These are phyloP conservation scores for Leishmania major DNA, from an alignment of 208 protist genomes.

Conservation along the genomic window DNA sequence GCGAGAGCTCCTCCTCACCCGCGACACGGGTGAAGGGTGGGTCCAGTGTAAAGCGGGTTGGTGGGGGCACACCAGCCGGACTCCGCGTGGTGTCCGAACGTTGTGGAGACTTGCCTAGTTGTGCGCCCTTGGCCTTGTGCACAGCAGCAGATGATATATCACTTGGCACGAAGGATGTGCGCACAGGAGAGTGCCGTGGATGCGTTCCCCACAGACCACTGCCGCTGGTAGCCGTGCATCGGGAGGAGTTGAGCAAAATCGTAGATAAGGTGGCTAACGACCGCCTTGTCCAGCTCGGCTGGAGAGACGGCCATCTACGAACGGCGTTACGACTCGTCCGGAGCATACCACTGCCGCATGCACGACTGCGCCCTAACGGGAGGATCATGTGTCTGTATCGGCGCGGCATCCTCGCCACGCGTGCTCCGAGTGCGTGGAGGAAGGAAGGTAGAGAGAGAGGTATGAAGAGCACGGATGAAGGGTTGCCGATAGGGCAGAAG, in stretches of 20 bases:
- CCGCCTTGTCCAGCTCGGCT: background rate
- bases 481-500: background rate
- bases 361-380: background rate
- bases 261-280: background rate
- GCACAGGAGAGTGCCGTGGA: background rate
- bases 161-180: background rate
- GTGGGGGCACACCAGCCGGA: background rate
- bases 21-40: slow-evolving; percentile 52
- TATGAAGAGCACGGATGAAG: background rate
- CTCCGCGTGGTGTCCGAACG: background rate
- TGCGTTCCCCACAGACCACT: slow-evolving; percentile 1
- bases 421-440: background rate
- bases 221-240: background rate
- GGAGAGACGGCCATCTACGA: background rate
- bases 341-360: background rate
- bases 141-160: background rate
- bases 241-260: background rate
- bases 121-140: background rate
- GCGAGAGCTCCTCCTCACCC: slow-evolving; percentile 25
- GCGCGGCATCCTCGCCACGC: background rate
- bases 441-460: background rate
- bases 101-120: background rate
- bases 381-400: background rate
- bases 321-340: background rate
- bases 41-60: slow-evolving; percentile 30